phyloP scores from a whole-genome alignment of 192 early-diverging fungal genomes.

The Entrophospora sp. region DNA sequence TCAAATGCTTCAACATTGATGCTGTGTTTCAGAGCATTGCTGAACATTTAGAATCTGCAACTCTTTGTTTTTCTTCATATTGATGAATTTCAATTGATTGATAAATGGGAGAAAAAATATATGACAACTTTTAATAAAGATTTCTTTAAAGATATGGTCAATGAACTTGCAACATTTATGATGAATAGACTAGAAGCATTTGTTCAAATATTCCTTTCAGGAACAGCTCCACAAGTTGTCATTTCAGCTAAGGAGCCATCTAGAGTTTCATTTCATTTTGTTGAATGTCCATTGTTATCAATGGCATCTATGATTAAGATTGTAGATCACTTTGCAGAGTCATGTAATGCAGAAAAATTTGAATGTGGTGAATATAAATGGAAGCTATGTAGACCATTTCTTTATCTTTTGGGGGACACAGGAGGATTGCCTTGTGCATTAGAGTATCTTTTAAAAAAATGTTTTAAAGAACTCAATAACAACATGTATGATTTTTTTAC shows the following conservation, averaged over 20 bases:
- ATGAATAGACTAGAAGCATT: neutral
- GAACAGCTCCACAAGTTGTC: neutral
- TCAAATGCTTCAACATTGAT: conserved; percentile 9
- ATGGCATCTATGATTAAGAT: neutral
- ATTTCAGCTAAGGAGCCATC: conserved; percentile 5
- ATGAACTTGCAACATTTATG: neutral
- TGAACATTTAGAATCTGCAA: neutral
- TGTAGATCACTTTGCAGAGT: conserved; percentile 9
- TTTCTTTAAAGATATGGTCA: neutral
- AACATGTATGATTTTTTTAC: too few relatives aligned
- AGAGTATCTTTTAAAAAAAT: neutral
- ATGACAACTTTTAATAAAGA: neutral
- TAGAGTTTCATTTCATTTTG: neutral
- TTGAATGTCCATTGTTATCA: conserved; percentile 9
- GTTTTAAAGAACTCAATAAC: neutral
- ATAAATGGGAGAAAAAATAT: neutral
- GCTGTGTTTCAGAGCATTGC: conserved; percentile 7
- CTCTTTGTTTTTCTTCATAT: conserved; percentile 8
- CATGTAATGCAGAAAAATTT: neutral
- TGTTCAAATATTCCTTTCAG: neutral
- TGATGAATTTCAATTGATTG: conserved; percentile 2
- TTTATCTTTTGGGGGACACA: conserved; percentile 13
- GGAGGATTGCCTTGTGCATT: conserved; percentile 18
- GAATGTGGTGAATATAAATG: neutral
- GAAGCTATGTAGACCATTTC: conserved; percentile 16